Percentiles rank a stretch among this genome's conserved stretches.
Evolutionary conservation across 225 moss, liverwort and hornwort genomes (phyloP).

Genomic region (Pseudisothecium myosuroides): DNA sequence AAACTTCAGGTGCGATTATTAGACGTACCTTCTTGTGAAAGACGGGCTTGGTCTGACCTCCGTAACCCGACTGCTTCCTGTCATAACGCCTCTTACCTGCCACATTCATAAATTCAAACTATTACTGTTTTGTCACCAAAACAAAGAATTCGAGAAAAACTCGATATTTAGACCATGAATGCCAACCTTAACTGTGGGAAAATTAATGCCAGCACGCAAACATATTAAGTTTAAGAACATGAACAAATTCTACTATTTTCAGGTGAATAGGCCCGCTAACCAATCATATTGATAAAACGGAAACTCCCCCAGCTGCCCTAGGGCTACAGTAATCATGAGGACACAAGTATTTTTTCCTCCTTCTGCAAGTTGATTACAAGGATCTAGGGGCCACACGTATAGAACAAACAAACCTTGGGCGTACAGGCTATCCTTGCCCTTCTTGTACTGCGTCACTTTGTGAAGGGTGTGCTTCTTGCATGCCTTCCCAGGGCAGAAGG

Average conservation of each 20-base stretch:
- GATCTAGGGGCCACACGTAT: no score
- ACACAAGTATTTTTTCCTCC: neutral
- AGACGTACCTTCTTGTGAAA: conserved; percentile 83
- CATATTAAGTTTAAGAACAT: no score
- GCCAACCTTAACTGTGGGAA: neutral
- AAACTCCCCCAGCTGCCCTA: neutral
- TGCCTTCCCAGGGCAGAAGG: conserved; percentile 76
- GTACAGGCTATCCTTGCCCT: conserved; percentile 73
- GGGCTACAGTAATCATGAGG: neutral
- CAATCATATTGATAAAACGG: neutral
- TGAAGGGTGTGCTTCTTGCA: conserved; percentile 80
- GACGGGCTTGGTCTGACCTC: conserved; percentile 96
- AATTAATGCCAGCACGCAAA: neutral
- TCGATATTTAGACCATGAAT: neutral
- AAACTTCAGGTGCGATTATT: neutral
- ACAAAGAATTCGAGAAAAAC: neutral
- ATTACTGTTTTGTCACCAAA: neutral
- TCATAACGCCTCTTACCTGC: conserved; percentile 87
- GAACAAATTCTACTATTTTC: neutral
- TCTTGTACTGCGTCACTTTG: conserved; percentile 82
- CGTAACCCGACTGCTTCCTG: conserved; percentile 92
- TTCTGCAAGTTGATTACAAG: neutral
- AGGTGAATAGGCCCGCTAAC: neutral
- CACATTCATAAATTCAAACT: neutral
- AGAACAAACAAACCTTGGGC: conserved; percentile 40